Evolutionary conservation across 148 eudicot genomes (phyloP).

Genomic region (Silene latifolia): DNA sequence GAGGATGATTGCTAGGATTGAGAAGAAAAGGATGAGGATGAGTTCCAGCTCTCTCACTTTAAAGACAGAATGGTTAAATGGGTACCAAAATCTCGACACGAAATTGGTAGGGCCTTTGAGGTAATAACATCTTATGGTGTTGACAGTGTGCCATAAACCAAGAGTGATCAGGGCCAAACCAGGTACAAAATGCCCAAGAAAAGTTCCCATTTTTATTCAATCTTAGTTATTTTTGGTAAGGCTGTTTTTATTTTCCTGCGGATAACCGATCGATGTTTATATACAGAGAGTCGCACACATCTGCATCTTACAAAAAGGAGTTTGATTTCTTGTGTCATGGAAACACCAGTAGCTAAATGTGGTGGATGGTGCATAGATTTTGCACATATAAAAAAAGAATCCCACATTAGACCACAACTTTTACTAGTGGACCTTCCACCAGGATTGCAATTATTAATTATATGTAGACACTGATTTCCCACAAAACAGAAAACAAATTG

Average conservation of each 20-base stretch:
- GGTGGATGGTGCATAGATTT: slow-evolving; percentile 27
- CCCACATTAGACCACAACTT: slow-evolving; percentile 15
- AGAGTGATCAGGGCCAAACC: slow-evolving; percentile 65
- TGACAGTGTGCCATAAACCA: slow-evolving; percentile 68
- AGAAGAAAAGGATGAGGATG: slow-evolving; percentile 49
- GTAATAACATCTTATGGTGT: slow-evolving; percentile 45
- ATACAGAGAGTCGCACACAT: slow-evolving; percentile 9
- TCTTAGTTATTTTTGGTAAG: background rate
- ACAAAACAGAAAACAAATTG: no score
- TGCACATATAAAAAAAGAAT: slow-evolving; percentile 13
- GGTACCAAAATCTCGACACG: slow-evolving; percentile 53
- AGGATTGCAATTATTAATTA: background rate
- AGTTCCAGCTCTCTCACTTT: slow-evolving; percentile 58
- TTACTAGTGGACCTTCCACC: slow-evolving; percentile 13
- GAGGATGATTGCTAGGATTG: slow-evolving; percentile 47
- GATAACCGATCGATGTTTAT: background rate
- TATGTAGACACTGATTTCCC: no score
- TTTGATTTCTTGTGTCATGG: background rate
- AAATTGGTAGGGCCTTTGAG: slow-evolving; percentile 42
- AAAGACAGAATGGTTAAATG: slow-evolving; percentile 32
- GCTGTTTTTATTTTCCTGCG: background rate
- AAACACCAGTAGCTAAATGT: slow-evolving; percentile 17
- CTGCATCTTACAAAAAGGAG: slow-evolving; percentile 3
- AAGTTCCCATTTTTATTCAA: slow-evolving; percentile 53
- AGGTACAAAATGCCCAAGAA: slow-evolving; percentile 75